Evolutionary conservation across 2,329 filamentous ascomycete species (phyloP).

Genomic region (Nectriaceae sp.): DNA sequence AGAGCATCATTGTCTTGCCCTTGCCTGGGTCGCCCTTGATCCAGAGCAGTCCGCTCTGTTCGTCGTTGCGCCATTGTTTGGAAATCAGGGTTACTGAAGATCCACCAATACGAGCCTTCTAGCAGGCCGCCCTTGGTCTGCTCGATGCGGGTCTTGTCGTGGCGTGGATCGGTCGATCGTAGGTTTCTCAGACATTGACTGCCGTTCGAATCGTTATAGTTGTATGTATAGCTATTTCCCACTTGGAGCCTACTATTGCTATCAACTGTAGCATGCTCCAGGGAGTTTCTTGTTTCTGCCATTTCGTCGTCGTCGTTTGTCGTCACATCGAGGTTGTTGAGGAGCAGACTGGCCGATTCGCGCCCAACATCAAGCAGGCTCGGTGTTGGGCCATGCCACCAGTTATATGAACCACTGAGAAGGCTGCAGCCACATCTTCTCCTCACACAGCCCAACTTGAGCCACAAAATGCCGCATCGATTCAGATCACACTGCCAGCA

Average conservation of each 20-base stretch:
- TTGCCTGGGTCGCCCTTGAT: conserved; percentile 41
- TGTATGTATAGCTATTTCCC: background rate
- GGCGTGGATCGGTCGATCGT: conserved; percentile 28
- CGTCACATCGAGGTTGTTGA: background rate
- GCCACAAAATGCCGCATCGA: background rate
- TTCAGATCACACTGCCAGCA: background rate
- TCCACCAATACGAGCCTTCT: conserved; percentile 35
- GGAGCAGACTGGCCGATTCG: background rate
- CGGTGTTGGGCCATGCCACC: background rate
- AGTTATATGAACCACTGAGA: too few species aligned
- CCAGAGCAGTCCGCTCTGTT: conserved; percentile 34
- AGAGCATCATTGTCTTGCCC: conserved; percentile 47
- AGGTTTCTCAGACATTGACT: conserved; percentile 26
- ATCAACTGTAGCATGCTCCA: background rate
- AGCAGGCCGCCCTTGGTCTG: conserved; percentile 36
- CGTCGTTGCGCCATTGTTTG: conserved; percentile 7
- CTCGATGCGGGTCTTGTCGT: conserved; percentile 40
- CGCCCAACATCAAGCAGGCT: background rate
- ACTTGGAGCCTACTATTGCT: background rate
- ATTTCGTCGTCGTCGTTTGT: background rate
- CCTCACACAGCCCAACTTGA: too few species aligned
- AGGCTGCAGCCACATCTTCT: too few species aligned
- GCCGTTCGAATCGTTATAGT: background rate
- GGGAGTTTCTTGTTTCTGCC: background rate
- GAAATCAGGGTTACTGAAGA: conserved; percentile 32